phyloP scores from a whole-genome alignment of 331 rosid species.

The Malus hybrid region DNA sequence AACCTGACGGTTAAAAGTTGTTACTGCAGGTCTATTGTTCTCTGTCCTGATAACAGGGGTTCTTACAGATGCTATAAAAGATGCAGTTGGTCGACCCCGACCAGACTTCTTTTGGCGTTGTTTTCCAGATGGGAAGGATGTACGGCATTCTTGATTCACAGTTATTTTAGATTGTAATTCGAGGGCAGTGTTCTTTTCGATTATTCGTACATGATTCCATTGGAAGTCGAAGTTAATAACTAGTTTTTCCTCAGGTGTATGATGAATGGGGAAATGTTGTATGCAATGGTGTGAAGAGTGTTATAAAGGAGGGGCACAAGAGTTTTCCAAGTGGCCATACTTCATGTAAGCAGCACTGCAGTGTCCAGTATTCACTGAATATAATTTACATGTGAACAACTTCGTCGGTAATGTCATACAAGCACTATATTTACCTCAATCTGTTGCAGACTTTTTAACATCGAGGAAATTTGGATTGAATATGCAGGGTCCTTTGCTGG shows the following conservation, averaged over 20 bases:
- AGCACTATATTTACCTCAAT: constrained; percentile 1
- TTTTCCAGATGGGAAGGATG: constrained; percentile 95
- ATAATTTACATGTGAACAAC: not conserved
- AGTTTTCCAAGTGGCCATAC: constrained; percentile 97
- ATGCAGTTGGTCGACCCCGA: constrained; percentile 92
- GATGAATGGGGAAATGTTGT: constrained; percentile 65
- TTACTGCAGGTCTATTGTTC: constrained; percentile 61
- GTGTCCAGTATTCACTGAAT: not conserved
- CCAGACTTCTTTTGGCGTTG: constrained; percentile 96
- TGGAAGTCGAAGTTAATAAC: not conserved
- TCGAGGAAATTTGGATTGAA: constrained; percentile 13
- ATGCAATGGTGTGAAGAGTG: constrained; percentile 57
- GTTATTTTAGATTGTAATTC: not conserved
- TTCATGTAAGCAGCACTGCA: constrained; percentile 40
- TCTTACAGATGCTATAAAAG: constrained; percentile 67
- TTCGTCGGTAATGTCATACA: not conserved
- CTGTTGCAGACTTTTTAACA: constrained; percentile 1
- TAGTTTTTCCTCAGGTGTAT: constrained; percentile 46
- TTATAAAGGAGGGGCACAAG: constrained; percentile 83
- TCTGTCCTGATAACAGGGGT: constrained; percentile 61
- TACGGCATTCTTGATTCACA: constrained; percentile 24
- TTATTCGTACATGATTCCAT: not conserved
- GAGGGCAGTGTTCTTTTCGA: not conserved
- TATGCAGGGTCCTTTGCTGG: constrained; percentile 89
- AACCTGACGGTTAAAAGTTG: constrained; percentile 14